A percentile compares a stretch with the other conserved stretches of the same genome.
Conservation (phyloP, 768 basidiomycete genomes). For the Lanmaoa rubissima region DNA sequence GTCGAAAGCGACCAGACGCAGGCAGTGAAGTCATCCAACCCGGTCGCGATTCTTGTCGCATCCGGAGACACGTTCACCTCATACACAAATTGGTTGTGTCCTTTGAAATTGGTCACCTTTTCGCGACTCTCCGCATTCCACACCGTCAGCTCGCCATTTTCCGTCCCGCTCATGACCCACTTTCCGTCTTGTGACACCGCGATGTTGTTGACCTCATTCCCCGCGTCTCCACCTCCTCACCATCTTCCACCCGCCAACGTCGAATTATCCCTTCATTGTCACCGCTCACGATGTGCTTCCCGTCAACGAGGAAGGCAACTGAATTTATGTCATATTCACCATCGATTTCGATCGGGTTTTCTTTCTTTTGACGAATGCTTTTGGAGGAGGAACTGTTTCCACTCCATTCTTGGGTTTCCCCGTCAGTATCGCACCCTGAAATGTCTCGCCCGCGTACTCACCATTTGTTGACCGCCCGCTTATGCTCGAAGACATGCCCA, state of each 20-base stretch:
- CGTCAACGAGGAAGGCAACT: not conserved
- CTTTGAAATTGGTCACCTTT: not conserved
- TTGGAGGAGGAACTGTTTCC: too few relatives aligned
- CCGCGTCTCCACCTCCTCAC: not conserved
- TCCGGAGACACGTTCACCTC: constrained; percentile 2
- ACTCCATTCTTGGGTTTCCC: not conserved
- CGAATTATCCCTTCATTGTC: not conserved
- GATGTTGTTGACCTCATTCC: not conserved
- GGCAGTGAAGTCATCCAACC: not conserved
- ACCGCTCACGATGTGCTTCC: not conserved
- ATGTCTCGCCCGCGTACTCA: not conserved
- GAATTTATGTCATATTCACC: not conserved
- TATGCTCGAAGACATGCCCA: not conserved
- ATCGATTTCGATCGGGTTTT: not conserved
- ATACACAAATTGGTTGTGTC: not conserved
- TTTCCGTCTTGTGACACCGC: not conserved
- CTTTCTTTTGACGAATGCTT: not conserved
- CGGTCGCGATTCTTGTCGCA: not conserved
- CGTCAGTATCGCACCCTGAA: not conserved
- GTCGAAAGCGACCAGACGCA: constrained; percentile 7
- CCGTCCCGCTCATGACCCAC: not conserved
- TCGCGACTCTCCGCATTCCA: not conserved
- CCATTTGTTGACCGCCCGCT: not conserved
- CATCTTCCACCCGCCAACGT: not conserved
- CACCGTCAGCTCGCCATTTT: not conserved